Base-by-base conservation (phyloP, 805 yeast species). In the Torulaspora indica region DNA sequence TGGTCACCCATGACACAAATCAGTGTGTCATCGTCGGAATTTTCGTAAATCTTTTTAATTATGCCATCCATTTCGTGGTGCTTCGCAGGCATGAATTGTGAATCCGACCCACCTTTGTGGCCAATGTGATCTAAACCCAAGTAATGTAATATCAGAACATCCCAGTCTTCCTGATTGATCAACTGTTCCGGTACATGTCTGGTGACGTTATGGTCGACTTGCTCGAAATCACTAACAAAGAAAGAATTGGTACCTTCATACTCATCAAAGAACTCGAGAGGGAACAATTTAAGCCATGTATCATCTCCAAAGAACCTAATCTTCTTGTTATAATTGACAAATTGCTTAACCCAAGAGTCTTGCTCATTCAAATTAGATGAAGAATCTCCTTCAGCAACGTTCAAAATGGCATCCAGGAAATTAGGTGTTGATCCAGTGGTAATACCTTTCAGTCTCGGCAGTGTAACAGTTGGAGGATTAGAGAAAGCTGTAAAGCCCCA, bases 51-150 rank as follows among this genome's bases (percentile, higher is more conserved):
- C 29, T 68, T 56, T 37, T 71, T 49, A 1, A 90, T 67, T 1
- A 93, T 75, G 0, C 46, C 52, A 60, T 93, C 97, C 96, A 93
- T 87, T 62, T 93, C 98, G 4, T 42, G 46, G 49, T 89, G 97
- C 57, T 93, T 93, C 0, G 68, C 71, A 7, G 80, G 77, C 98
- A 93, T 93, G 53, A 79, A 81, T 0, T 76, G 66, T 8, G 96
- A 87, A 5, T 68, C 56, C 0, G 98, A 91, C 0, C 99, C 99
- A 35, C 95, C 95, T 61, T 89, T 91, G 63, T 93, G 99, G 1
- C 99, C 99, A 56, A 93, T 93, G 61, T 93, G 99, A 61, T 93
- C 99, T 23, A 93, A 70, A 0, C 99, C 99, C 14, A 93, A 68
- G 57, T 91, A 93, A 62, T 93, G 99, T 30, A 93, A 68, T 31